Evolutionary conservation across 345 rosid species (phyloP).

Genomic region (Corymbia maculata): DNA sequence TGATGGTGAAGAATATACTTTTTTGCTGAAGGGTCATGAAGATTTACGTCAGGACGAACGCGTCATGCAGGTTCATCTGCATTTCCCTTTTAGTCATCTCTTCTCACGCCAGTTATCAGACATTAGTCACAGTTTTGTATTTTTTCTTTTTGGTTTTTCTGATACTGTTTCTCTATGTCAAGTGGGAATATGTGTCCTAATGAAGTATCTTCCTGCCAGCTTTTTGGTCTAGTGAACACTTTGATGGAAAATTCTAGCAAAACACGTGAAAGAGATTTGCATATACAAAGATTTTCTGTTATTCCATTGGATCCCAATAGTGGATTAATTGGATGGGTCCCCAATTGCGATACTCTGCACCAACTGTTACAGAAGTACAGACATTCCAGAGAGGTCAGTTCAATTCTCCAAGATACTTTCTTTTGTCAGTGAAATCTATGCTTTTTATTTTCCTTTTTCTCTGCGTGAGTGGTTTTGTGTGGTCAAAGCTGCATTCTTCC

Average conservation of each 20-base stretch:
- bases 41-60: conserved; percentile 99
- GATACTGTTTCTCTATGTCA: neutral
- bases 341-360: conserved; percentile 90
- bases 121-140: neutral
- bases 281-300: conserved; percentile 77
- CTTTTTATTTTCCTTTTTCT: neutral
- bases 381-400: conserved; percentile 78
- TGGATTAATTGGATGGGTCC: conserved; percentile 96
- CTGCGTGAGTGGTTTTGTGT: neutral
- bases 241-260: conserved; percentile 82
- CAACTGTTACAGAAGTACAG: conserved; percentile 85
- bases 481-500: neutral
- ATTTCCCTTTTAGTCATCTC: neutral
- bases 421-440: neutral
- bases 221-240: conserved; percentile 94
- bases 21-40: conserved; percentile 96
- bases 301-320: conserved; percentile 94
- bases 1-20: conserved; percentile 89
- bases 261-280: conserved; percentile 81
- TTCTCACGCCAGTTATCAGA: neutral
- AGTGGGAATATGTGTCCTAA: neutral
- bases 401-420: neutral
- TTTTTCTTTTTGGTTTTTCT: neutral
- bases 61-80: conserved; percentile 82
- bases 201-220: conserved; percentile 36